Evolutionary conservation across 805 yeast genomes (phyloP), one percentile per base, ranked within the genome.

Genomic region (Pichia pseudocactophila): DNA sequence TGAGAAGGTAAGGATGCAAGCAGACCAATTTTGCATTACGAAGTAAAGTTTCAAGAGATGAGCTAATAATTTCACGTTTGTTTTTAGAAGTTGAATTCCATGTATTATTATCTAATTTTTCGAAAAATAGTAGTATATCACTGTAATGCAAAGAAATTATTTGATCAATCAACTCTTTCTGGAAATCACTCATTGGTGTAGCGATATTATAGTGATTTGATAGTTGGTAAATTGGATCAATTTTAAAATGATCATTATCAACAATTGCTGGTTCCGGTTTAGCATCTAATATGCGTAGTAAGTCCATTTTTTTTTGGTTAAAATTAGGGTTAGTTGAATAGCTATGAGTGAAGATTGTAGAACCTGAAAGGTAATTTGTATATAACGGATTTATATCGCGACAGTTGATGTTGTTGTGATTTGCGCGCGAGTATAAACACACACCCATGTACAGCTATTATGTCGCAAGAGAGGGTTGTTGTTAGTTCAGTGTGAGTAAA

Each of bases 141-240:
- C 90, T 78, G 58, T 89, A 90, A 62, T 90, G 97, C 33, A 88
- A 67, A 2, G 95, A 84, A 11, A 90, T 84, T 26, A 92, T 88
- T 57, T 88, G 96, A 60, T 90, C 95, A 10, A 89, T 85, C 40
- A 90, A 69, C 54, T 88, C 92, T 54, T 80, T 82, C 58, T 90
- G 97, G 51, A 84, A 84, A 48, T 82, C 86, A 41, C 81, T 76
- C 78, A 88, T 76, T 3, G 95, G 89, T 7, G 90, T 80, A 1
- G 94, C 83, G 22, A 88, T 65, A 58, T 78, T 74, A 58, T 85
- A 87, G 48, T 82, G 94, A 11, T 87, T 71, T 10, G 71, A 65
- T 3, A 52, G 54, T 46, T 70, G 70, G 41, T 62, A 60, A 8
- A 32, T 43, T 13, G 50, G 61, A 33, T 55, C 57, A 4, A 62